These are phyloP conservation scores for Diaporthe velutina DNA, from an alignment of 2,329 filamentous ascomycete species.

Conservation along the genomic window DNA sequence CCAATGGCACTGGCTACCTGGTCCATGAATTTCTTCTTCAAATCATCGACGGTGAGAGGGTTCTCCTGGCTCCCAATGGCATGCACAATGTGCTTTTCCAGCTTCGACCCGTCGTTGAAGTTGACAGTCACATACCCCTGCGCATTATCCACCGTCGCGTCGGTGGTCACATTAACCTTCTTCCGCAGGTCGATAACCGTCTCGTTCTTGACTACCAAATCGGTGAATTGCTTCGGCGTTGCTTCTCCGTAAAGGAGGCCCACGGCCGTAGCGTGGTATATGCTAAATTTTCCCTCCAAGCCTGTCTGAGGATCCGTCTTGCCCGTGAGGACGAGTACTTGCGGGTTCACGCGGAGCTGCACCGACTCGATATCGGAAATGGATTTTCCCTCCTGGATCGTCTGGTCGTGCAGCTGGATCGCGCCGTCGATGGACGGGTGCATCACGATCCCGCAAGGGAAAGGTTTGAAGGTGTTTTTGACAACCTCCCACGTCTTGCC, in stretches of 20 bases:
- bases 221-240: constrained; percentile 63
- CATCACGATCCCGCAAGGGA: constrained; percentile 69
- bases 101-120: constrained; percentile 22
- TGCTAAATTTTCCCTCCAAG: constrained; percentile 64
- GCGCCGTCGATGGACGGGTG: constrained; percentile 67
- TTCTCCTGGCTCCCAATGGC: constrained; percentile 38
- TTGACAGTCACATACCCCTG: constrained; percentile 45
- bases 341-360: constrained; percentile 60
- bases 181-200: constrained; percentile 58
- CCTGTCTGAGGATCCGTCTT: constrained; percentile 63
- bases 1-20: constrained; percentile 4
- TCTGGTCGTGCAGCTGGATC: constrained; percentile 57
- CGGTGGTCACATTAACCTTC: constrained; percentile 57
- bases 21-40: constrained; percentile 38
- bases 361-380: constrained; percentile 53
- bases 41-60: constrained; percentile 29
- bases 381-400: constrained; percentile 45
- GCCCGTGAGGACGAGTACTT: constrained; percentile 65
- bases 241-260: constrained; percentile 64
- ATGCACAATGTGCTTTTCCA: constrained; percentile 34
- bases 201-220: constrained; percentile 57
- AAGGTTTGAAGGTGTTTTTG: constrained; percentile 69
- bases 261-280: constrained; percentile 66
- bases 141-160: constrained; percentile 55
- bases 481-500: constrained; percentile 61